Base-by-base conservation (phyloP, 306 rosid species). In the Acmispon strigosus region DNA sequence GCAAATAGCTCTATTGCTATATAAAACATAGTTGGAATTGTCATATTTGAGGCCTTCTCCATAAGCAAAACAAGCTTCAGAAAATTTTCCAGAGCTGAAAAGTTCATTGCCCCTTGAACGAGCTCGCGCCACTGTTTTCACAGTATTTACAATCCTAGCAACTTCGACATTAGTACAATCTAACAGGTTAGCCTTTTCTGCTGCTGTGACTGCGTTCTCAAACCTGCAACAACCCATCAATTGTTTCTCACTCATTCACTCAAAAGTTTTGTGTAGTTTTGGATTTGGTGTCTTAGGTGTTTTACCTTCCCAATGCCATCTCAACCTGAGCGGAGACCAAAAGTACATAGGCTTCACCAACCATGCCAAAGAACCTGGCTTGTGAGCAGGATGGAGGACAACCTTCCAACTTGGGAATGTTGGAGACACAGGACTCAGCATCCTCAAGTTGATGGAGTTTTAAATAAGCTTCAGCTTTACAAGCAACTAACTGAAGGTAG, bases 231-330 rank as follows among this genome's bases (percentile, higher is more conserved):
- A 76, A 74, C 37, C 59, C 70, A 83, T 54, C 12, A 49, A 41
- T 53, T 63, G 66, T 60, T 79, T 70, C 75, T 78, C 55, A 69
- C 77, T 80, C 63, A 66, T 49, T 70, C 50, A 73, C 24, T 63
- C n/a, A 72, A 64, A 45, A 72, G 55, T 44, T 70, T 17, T 6
- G 18, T 5, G 27, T 24, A 39, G 51, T 41, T 49, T 60, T 58
- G 20, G 37, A 17, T 58, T 50, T 24, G 18, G 42, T 41, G 57
- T 60, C 54, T 50, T 55, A 49, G 15, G 37, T 39, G 5, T 56
- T 68, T 32, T 86, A 92, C 98, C 96, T 92, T 84, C 98, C 98
- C 15, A 86, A n/a, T 27, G 98, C 96, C 98, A 90, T 90, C 62
- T 92, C 96, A 55, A 90, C 84, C 82, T 88, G 90, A 13, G 98